Percentiles rank a stretch among this genome's conserved stretches.
These are phyloP conservation scores for Dictyostelium purpureum DNA, from an alignment of 78 protist species.

Conservation along the genomic window DNA sequence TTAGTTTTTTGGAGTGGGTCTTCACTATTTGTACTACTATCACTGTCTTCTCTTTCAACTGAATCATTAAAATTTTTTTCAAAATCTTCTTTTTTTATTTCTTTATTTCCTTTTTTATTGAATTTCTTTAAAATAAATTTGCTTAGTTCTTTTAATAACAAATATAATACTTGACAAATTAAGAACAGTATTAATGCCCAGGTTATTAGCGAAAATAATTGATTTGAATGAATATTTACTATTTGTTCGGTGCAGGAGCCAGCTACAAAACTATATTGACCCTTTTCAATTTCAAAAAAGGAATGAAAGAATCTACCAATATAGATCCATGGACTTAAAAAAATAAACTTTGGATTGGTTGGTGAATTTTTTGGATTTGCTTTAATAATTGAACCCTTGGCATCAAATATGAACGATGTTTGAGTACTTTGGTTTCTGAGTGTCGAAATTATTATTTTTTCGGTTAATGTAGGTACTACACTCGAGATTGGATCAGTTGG, in stretches of 20 bases:
- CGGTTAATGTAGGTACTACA: background rate
- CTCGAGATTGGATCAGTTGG: background rate
- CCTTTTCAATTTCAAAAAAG: constrained; percentile 2
- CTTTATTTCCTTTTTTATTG: background rate
- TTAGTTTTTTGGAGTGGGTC: background rate
- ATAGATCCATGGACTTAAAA: constrained; percentile 41
- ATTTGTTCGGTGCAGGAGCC: constrained; percentile 33
- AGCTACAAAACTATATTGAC: constrained; percentile 52
- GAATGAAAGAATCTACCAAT: constrained; percentile 55
- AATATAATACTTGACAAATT: background rate
- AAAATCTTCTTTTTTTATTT: background rate
- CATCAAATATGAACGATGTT: constrained; percentile 1
- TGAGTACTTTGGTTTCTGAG: background rate
- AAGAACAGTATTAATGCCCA: constrained; percentile 22
- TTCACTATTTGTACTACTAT: background rate
- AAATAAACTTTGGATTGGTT: constrained; percentile 1
- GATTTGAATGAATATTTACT: background rate
- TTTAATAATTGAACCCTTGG: background rate
- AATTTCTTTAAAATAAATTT: background rate
- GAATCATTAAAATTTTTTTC: no score
- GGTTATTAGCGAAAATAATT: constrained; percentile 1
- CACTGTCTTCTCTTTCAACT: background rate
- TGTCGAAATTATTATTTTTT: background rate
- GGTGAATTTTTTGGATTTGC: background rate
- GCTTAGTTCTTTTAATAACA: background rate